Conservation (phyloP, 208 protist genomes). For the Novymonas esmeraldas region DNA sequence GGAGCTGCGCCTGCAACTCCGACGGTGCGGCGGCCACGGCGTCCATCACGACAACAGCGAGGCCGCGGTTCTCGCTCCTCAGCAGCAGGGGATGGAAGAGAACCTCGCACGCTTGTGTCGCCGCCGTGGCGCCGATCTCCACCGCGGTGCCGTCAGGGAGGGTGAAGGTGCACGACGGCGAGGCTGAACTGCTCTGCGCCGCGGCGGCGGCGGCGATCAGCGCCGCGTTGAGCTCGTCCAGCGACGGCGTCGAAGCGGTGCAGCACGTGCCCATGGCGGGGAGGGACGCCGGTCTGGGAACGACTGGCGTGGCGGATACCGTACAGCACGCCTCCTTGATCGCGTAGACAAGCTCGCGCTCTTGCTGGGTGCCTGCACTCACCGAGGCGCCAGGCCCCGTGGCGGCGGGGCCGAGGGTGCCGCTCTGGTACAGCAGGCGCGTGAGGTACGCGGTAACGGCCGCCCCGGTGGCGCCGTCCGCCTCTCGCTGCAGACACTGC, state of each 20-base stretch:
- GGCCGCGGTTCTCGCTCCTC: conserved; percentile 58
- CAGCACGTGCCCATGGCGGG: not conserved
- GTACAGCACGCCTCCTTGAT: conserved; percentile 56
- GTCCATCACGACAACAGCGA: conserved; percentile 72
- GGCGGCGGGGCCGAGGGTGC: conserved; percentile 21
- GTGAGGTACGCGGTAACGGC: conserved; percentile 58
- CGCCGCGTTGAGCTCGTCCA: conserved; percentile 16
- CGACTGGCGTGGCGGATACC: conserved; percentile 30
- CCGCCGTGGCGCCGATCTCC: conserved; percentile 43
- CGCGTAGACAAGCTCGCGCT: conserved; percentile 44
- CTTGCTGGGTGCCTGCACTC: conserved; percentile 39
- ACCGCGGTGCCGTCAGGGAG: conserved; percentile 86
- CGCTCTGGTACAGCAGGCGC: conserved; percentile 49
- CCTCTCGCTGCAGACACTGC: conserved; percentile 49
- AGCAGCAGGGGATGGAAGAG: conserved; percentile 82
- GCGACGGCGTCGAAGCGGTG: not conserved
- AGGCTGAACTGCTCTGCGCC: conserved; percentile 1
- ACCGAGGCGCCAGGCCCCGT: too few species aligned
- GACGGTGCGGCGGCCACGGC: conserved; percentile 62
- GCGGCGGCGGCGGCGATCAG: conserved; percentile 12
- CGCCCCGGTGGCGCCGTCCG: conserved; percentile 41
- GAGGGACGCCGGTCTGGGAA: not conserved
- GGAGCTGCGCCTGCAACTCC: conserved; percentile 65
- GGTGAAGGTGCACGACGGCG: conserved; percentile 22
- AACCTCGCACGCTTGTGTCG: conserved; percentile 64